Base-by-base conservation (phyloP, 305 asterid species). In the Fraxinus dipetala region DNA sequence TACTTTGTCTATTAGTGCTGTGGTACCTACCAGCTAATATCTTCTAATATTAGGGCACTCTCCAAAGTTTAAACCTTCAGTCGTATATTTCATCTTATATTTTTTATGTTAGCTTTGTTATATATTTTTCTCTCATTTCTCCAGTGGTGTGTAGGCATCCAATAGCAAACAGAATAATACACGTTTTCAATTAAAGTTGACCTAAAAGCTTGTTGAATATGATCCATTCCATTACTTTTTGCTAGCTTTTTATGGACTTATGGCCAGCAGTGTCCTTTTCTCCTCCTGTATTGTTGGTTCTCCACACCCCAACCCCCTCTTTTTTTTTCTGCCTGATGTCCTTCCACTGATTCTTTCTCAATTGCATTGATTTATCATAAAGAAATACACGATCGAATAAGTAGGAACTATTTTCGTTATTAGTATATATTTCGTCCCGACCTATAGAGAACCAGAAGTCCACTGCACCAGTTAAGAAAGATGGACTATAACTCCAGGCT, bases 261-360 rank as follows among this genome's bases (percentile, higher is more conserved):
- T 26, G 35, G 32, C 34, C 34, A 24, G 20, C 36, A 10, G 6
- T 65, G n/a, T 65, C 32, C 73, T 24, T 26, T 24, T 28, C 73
- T 24, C 36, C 32, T 11, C 32, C 16, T 28, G 7, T 28, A 65
- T 24, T 28, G 34, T 24, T 24, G 73, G 32, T 28, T 26, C 73
- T 28, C 22, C 22, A 0, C 0, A 0, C 2, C 5, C 7, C 2
- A 9, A 1, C 26, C 26, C 4, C 16, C 3, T 0, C 0, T 5
- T 11, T 0, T 3, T 8, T 2, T 24, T 3, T 26, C 26, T 4
- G 4, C 1, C 20, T 5, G 61, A 51, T 4, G 61, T 51, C 20
- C 22, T 61, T 61, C 70, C 32, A 61, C 4, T 22, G 70, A 61
- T 6, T 59, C 70, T 61, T 61, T 9, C 70, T 61, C 70, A 61